These are phyloP conservation scores for Aspergillus sergii DNA, from an alignment of 2,329 filamentous ascomycete genomes.

Conservation along the genomic window DNA sequence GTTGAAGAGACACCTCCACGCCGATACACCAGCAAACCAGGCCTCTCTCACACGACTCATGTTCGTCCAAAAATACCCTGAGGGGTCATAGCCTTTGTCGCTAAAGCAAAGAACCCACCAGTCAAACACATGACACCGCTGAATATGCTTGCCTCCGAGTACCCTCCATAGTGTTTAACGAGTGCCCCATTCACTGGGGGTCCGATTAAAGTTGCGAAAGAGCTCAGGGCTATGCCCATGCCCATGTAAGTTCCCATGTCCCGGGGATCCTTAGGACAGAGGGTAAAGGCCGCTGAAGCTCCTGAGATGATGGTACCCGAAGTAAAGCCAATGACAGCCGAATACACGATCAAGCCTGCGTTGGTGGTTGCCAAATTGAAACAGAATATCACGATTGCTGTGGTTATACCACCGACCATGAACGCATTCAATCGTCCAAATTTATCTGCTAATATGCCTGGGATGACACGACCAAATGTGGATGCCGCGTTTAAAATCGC, in stretches of 20 bases:
- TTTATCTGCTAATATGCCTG: constrained; percentile 36
- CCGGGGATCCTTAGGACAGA: constrained; percentile 30
- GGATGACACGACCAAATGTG: constrained; percentile 36
- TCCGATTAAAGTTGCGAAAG: constrained; percentile 52
- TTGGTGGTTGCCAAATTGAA: constrained; percentile 29
- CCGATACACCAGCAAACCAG: too few relatives aligned
- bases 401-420: constrained; percentile 21
- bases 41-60: not conserved
- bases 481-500: constrained; percentile 38
- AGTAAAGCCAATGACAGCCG: constrained; percentile 43
- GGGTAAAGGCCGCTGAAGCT: constrained; percentile 39
- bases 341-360: constrained; percentile 33
- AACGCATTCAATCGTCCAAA: constrained; percentile 42
- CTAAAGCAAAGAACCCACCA: constrained; percentile 32
- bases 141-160: constrained; percentile 40
- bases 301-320: constrained; percentile 44
- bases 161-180: constrained; percentile 46
- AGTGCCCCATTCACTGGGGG: constrained; percentile 52
- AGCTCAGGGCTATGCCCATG: constrained; percentile 34
- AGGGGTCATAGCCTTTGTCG: constrained; percentile 37
- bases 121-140: constrained; percentile 30
- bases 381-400: constrained; percentile 36
- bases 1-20: not conserved
- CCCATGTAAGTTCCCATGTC: constrained; percentile 46
- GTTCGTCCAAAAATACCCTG: constrained; percentile 40